phyloP scores from a whole-genome alignment of 345 rosid genomes.

The Brassica napus region Da-Ae NC_063447.1:60624501-60625000 shows the following conservation, averaged over 20 bases:
- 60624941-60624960: background rate
- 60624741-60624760: background rate
- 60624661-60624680: constrained; percentile 24
- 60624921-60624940: background rate
- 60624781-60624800: background rate
- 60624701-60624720: background rate
- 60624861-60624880: constrained; percentile 2
- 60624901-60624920: background rate
- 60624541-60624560: background rate
- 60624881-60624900: background rate
- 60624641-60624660: constrained; percentile 31
- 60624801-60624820: constrained; percentile 5
- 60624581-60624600: constrained; percentile 20
- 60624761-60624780: constrained; percentile 1
- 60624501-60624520: background rate
- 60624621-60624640: constrained; percentile 28
- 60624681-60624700: background rate
- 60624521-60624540: background rate
- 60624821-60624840: constrained; percentile 3
- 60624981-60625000: constrained; percentile 2
- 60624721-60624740: background rate
- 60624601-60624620: constrained; percentile 14
- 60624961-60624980: constrained; percentile 27
- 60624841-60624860: constrained; percentile 3
- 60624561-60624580: constrained; percentile 13